Evolutionary conservation across 306 rosid species (phyloP).

Genomic region (Prunus padus): DNA sequence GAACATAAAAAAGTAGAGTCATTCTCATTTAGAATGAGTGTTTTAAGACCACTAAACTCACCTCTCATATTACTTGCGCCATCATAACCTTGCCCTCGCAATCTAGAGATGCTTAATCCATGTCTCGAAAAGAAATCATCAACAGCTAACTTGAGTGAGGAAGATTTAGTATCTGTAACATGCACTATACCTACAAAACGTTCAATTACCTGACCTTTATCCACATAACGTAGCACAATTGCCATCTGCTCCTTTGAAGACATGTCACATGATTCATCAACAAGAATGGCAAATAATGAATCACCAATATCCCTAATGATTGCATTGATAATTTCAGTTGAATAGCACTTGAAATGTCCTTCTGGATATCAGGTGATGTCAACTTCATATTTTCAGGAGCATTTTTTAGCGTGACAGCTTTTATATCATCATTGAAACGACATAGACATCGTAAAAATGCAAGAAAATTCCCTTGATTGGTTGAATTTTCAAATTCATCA

Average conservation of each 20-base stretch:
- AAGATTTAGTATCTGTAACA: neutral
- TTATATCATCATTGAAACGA: too few species aligned
- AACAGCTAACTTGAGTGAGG: neutral
- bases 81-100: neutral
- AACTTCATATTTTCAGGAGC: too few species aligned
- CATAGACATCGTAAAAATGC: too few species aligned
- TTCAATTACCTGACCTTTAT: neutral
- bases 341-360: too few species aligned
- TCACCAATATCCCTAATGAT: neutral
- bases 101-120: neutral
- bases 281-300: neutral
- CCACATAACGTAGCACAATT: neutral
- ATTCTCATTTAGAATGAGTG: neutral
- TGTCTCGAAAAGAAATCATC: neutral
- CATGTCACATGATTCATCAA: neutral
- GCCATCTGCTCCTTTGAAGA: neutral
- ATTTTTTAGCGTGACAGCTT: too few species aligned
- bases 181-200: neutral
- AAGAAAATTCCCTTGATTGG: too few species aligned
- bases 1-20: neutral
- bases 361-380: too few species aligned
- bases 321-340: too few species aligned
- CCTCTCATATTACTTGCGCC: neutral
- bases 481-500: too few species aligned
- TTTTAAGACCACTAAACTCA: neutral